phyloP scores from a whole-genome alignment of 2,329 filamentous ascomycete genomes.

The Penicillium brevicompactum region DNA sequence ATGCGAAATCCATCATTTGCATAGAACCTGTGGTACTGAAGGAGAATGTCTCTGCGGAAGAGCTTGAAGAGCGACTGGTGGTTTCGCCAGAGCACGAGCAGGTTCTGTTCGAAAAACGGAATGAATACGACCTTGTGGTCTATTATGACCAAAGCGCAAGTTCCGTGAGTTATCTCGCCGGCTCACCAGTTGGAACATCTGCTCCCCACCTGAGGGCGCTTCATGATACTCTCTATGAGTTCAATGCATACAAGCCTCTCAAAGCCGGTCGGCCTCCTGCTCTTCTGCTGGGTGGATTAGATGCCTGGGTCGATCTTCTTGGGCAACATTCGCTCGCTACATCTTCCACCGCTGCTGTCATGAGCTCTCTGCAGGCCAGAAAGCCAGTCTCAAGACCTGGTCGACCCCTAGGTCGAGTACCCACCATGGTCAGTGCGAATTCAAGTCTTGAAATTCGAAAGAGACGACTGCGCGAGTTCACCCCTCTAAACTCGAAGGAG shows the following conservation, averaged over 20 bases:
- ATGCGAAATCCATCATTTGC: constrained; percentile 80
- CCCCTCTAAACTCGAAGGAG: constrained; percentile 78
- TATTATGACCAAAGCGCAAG: constrained; percentile 78
- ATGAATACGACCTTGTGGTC: constrained; percentile 82
- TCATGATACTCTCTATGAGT: constrained; percentile 77
- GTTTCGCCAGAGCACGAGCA: constrained; percentile 63
- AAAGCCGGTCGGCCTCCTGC: constrained; percentile 68
- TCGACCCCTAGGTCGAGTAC: constrained; percentile 55
- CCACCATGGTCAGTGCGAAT: constrained; percentile 53
- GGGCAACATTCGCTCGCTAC: constrained; percentile 66
- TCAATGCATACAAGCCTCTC: constrained; percentile 77
- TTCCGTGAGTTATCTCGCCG: constrained; percentile 59
- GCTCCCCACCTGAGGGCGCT: constrained; percentile 68
- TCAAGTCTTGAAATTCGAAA: constrained; percentile 58
- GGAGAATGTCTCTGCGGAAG: constrained; percentile 65
- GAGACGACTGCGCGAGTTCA: constrained; percentile 61
- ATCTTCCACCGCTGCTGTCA: constrained; percentile 56
- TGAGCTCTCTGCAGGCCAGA: constrained; percentile 47
- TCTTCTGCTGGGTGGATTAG: constrained; percentile 77
- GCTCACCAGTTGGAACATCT: constrained; percentile 48
- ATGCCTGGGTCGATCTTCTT: constrained; percentile 84
- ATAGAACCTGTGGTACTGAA: constrained; percentile 80
- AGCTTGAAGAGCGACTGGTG: constrained; percentile 56
- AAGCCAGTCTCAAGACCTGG: constrained; percentile 40
- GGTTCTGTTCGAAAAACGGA: constrained; percentile 68